phyloP scores from a whole-genome alignment of 306 rosid genomes.

The Cicer arietinum region DNA sequence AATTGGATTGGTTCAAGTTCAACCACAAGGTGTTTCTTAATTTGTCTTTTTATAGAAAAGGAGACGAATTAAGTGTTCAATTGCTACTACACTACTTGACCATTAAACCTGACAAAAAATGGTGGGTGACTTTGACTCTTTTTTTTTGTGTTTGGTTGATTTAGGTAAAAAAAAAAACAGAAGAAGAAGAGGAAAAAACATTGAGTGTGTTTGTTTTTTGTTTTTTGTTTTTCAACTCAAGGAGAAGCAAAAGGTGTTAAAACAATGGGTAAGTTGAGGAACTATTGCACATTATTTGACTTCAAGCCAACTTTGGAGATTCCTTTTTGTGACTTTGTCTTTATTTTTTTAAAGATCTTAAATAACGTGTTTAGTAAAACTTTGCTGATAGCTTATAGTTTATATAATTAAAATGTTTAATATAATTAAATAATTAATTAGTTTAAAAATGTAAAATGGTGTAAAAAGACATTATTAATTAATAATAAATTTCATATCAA shows the following conservation, averaged over 20 bases:
- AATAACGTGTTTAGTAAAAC: too few relatives aligned
- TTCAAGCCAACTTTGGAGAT: background rate
- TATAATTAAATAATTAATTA: too few relatives aligned
- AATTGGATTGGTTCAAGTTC: slow-evolving; percentile 38
- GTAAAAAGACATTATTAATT: too few relatives aligned
- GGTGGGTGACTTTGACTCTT: slow-evolving; percentile 32
- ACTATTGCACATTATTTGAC: slow-evolving; percentile 10
- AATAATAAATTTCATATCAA: too few relatives aligned
- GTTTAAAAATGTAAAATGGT: too few relatives aligned
- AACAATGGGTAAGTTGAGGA: background rate
- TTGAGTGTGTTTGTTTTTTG: background rate
- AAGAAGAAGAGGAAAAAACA: background rate
- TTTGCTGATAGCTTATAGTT: too few relatives aligned
- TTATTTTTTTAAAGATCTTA: too few relatives aligned
- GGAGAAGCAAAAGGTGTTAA: slow-evolving; percentile 6
- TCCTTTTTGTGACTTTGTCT: background rate
- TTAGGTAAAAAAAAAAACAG: background rate
- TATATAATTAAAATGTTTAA: too few relatives aligned
- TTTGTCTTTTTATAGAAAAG: background rate
- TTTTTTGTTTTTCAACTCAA: slow-evolving; percentile 1
- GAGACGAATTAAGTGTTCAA: slow-evolving; percentile 5
- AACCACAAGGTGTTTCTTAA: slow-evolving; percentile 39
- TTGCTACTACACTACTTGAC: slow-evolving; percentile 38
- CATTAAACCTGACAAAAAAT: background rate
- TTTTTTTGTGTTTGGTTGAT: background rate